These are phyloP conservation scores for Thalassiosira profunda DNA, from an alignment of 108 stramenopile species.

Conservation along the genomic window DNA sequence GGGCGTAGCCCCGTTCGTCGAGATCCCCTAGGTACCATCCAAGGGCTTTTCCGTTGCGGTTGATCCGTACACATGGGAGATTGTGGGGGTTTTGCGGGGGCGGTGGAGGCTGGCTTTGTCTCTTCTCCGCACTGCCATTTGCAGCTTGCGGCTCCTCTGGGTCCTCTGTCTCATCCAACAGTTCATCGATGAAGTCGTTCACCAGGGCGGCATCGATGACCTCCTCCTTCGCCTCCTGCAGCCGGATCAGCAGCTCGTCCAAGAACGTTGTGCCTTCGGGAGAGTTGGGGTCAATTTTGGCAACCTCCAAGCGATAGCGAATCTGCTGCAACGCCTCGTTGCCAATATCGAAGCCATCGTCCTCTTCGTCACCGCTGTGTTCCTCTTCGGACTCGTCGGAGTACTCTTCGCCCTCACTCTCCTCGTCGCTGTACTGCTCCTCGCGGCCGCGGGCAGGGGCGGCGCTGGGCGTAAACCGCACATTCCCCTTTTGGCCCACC, in stretches of 20 bases:
- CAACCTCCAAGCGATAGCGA: conserved; percentile 35
- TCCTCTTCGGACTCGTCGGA: conserved; percentile 3
- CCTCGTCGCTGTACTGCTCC: not conserved
- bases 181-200: conserved; percentile 30
- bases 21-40: conserved; percentile 43
- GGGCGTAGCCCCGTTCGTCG: conserved; percentile 23
- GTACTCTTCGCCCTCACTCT: not conserved
- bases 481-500: not conserved
- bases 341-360: conserved; percentile 24
- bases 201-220: conserved; percentile 16
- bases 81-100: conserved; percentile 12
- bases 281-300: conserved; percentile 37
- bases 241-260: conserved; percentile 31
- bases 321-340: conserved; percentile 42
- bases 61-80: conserved; percentile 13
- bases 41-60: conserved; percentile 29
- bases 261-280: conserved; percentile 27
- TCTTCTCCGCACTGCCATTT: not conserved
- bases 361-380: not conserved
- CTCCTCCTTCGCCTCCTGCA: conserved; percentile 10
- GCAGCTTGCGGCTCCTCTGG: not conserved
- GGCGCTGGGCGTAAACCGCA: too few relatives aligned
- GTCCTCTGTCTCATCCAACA: conserved; percentile 9
- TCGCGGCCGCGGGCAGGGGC: not conserved
- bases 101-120: not conserved